Conservation (phyloP, 257 asterid species). For the Echites panduratus region DNA sequence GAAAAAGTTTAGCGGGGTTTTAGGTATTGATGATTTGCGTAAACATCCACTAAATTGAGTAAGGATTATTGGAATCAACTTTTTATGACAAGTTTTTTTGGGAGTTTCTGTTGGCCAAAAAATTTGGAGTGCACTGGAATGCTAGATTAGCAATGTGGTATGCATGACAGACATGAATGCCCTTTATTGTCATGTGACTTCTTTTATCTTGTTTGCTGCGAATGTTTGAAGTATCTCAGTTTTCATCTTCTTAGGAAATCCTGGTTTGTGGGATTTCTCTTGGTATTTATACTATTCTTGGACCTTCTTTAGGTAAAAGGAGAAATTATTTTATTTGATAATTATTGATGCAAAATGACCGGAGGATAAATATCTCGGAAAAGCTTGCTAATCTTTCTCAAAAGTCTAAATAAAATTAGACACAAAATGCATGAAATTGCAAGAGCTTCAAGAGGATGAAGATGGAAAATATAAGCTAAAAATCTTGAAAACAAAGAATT, state of each 20-base stretch:
- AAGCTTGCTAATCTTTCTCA: background rate
- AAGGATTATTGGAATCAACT: background rate
- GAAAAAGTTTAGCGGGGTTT: background rate
- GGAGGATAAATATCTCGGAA: background rate
- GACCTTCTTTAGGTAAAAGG: background rate
- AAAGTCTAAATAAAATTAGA: background rate
- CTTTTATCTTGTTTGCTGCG: background rate
- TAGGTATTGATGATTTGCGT: background rate
- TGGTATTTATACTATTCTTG: background rate
- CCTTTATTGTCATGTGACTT: background rate
- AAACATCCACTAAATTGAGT: background rate
- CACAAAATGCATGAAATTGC: background rate
- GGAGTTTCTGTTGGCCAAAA: background rate
- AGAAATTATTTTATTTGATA: background rate
- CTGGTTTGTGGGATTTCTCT: background rate
- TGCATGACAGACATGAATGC: background rate
- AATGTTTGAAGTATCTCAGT: background rate
- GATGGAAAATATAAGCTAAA: background rate
- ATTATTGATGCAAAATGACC: background rate
- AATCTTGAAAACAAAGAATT: no score
- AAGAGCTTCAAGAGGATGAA: background rate
- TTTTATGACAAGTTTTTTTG: background rate
- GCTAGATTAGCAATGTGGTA: background rate
- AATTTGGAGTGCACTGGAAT: background rate
- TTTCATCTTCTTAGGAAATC: background rate